These are phyloP conservation scores for Globisporangium apiculatum DNA, from an alignment of 352 stramenopile genomes.

Conservation along the genomic window DNA sequence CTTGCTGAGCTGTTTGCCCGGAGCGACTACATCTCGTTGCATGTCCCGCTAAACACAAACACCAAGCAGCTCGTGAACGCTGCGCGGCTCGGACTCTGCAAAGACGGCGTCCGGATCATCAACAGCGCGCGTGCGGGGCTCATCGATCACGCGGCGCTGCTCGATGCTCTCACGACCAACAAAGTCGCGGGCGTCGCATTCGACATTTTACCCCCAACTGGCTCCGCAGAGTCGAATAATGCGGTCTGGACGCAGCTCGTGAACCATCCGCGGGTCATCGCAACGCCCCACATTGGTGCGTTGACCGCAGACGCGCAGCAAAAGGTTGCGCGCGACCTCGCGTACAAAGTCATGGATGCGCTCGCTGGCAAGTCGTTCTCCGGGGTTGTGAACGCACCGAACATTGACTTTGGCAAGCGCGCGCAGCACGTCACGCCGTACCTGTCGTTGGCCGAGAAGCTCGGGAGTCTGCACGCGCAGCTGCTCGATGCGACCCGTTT, in stretches of 20 bases:
- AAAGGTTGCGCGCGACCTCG: slow-evolving; percentile 86
- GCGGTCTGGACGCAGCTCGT: slow-evolving; percentile 68
- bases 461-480: slow-evolving; percentile 84
- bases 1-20: slow-evolving; percentile 84
- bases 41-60: slow-evolving; percentile 94
- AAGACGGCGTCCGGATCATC: slow-evolving; percentile 89
- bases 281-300: slow-evolving; percentile 93
- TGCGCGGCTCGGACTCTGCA: slow-evolving; percentile 80
- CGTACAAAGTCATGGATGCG: slow-evolving; percentile 89
- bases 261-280: slow-evolving; percentile 86
- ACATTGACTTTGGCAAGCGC: slow-evolving; percentile 82
- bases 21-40: slow-evolving; percentile 95
- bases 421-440: slow-evolving; percentile 73
- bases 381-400: slow-evolving; percentile 94
- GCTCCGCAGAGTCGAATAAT: slow-evolving; percentile 19
- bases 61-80: slow-evolving; percentile 89
- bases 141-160: slow-evolving; percentile 90
- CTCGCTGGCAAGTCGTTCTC: slow-evolving; percentile 89
- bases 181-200: slow-evolving; percentile 78
- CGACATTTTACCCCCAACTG: slow-evolving; percentile 51
- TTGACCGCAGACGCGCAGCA: slow-evolving; percentile 93
- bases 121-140: slow-evolving; percentile 93
- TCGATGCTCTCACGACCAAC: slow-evolving; percentile 72
- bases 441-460: slow-evolving; percentile 87
- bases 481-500: slow-evolving; percentile 71